Conservation (phyloP, 148 eudicot species). For the Polygonum maritimum region DNA sequence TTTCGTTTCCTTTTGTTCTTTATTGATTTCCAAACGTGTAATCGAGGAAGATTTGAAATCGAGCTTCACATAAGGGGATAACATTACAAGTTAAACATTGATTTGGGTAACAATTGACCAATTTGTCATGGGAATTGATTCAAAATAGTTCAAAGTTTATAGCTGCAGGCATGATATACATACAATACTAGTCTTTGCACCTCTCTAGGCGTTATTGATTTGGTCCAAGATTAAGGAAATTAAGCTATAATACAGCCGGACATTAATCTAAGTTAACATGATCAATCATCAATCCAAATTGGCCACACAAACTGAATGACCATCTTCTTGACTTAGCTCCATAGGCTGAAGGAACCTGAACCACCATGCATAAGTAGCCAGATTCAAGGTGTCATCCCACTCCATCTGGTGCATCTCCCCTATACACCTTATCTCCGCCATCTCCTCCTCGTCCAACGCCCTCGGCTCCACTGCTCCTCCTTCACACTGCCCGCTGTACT, state of each 20-base stretch:
- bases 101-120: too few relatives aligned
- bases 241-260: not conserved
- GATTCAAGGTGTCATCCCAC: slow-evolving; percentile 79
- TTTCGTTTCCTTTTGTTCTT: too few relatives aligned
- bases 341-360: slow-evolving; percentile 40
- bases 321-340: slow-evolving; percentile 16
- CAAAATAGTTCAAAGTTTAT: too few relatives aligned
- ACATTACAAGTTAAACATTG: too few relatives aligned
- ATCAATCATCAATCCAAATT: not conserved
- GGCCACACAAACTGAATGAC: too few relatives aligned
- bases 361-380: slow-evolving; percentile 78
- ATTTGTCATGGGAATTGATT: too few relatives aligned
- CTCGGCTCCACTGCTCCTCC: not conserved
- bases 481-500: not conserved
- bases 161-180: too few relatives aligned
- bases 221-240: not conserved
- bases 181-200: too few relatives aligned
- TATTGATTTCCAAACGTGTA: too few relatives aligned
- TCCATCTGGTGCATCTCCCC: slow-evolving; percentile 79
- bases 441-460: slow-evolving; percentile 65
- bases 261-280: not conserved
- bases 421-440: slow-evolving; percentile 58
- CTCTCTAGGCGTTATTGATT: not conserved
- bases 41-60: too few relatives aligned
- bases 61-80: too few relatives aligned